Base-by-base conservation (phyloP, 2,329 filamentous ascomycete species). In the Metarhizium humberi region DNA sequence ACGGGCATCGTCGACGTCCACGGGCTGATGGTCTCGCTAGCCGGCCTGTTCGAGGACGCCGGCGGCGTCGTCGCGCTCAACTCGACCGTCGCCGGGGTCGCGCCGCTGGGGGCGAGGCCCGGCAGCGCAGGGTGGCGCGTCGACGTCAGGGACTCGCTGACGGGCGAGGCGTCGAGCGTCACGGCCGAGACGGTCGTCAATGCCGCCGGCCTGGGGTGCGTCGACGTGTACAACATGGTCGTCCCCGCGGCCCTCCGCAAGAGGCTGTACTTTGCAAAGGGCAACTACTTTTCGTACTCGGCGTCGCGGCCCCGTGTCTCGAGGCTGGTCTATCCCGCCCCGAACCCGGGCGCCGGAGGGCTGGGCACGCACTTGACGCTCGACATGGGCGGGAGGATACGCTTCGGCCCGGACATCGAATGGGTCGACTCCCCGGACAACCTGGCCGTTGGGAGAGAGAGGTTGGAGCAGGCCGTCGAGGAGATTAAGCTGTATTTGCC, bases 1-100 rank as follows among this genome's bases (percentile, higher is more conserved):
- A 97, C 92, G 0, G 94, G 94, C 1, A 97, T 99, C 62, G 78
- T 99, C 4, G 92, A 97, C 69, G 88, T 82, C 4, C 92, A 99
- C 67, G 78, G 81, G 0, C 77, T 92, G 53, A 97, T 97, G 92
- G 76, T 86, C 40, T 86, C 81, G 63, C 76, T 99, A 16, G 82
- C 87, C 58, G 90, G 87, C 2, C 77, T 84, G 48, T 88, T 96
- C 56, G 86, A 92, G 67, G 82, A 94, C 8, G 74, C 74, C 0
- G 91, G 90, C 25, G 92, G 91, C 1, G 82, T 87, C 18, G 75
- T 86, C 36, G 89, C 90, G 1, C 78, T 94, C 16, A 77, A 82
- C 53, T 87, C 86, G 1, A 67, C 73, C 1, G 90, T 96, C 0
- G 77, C 78, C 0, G 70, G 65, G 1, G 78, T 95, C 51, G 73